These are phyloP conservation scores for Leccinum disarticulatum DNA, from an alignment of 768 basidiomycete species.

Conservation along the genomic window DNA sequence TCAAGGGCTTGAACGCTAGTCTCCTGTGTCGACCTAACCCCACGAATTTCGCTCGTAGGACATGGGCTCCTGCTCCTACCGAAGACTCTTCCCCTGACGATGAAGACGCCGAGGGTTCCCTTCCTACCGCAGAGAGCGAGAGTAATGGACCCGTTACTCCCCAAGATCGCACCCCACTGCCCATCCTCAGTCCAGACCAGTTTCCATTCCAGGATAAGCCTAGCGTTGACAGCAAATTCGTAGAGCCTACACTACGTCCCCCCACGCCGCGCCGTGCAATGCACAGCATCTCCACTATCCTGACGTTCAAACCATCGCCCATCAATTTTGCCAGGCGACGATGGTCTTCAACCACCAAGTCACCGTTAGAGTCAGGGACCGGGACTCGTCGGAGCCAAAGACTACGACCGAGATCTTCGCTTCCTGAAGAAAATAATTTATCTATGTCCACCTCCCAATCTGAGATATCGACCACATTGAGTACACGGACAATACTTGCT, in stretches of 20 bases:
- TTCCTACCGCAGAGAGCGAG: slow-evolving; percentile 46
- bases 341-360: slow-evolving; percentile 48
- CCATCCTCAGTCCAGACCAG: slow-evolving; percentile 37
- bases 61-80: slow-evolving; percentile 47
- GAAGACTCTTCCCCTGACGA: slow-evolving; percentile 37
- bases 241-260: slow-evolving; percentile 23
- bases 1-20: slow-evolving; percentile 41
- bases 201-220: slow-evolving; percentile 23
- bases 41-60: slow-evolving; percentile 55
- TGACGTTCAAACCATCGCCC: slow-evolving; percentile 64
- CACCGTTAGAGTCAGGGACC: slow-evolving; percentile 34
- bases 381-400: slow-evolving; percentile 36
- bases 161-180: slow-evolving; percentile 47
- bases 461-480: slow-evolving; percentile 30
- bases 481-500: slow-evolving; percentile 32
- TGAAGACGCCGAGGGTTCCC: slow-evolving; percentile 32
- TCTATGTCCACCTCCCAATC: slow-evolving; percentile 26
- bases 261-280: slow-evolving; percentile 24
- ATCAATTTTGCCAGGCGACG: slow-evolving; percentile 61
- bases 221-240: slow-evolving; percentile 19
- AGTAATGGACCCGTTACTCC: slow-evolving; percentile 55
- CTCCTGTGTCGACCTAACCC: slow-evolving; percentile 62
- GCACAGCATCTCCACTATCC: slow-evolving; percentile 36
- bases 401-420: slow-evolving; percentile 33
- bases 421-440: slow-evolving; percentile 32